Evolutionary conservation across 208 protist species (phyloP).

Genomic region (Leishmania braziliensis): DNA sequence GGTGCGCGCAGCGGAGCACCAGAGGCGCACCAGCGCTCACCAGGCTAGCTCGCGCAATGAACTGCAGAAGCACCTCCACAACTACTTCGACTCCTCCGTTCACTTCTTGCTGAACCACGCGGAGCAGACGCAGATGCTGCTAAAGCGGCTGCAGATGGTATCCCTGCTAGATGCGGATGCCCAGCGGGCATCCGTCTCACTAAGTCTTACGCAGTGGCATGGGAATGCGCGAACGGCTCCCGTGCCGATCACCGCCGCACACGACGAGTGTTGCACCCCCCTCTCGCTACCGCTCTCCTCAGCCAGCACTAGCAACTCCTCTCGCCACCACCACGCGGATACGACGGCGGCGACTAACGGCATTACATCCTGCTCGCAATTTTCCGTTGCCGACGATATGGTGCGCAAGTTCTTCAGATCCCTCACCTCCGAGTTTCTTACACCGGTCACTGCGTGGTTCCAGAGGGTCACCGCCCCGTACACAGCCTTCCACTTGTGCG

Average conservation of each 20-base stretch:
- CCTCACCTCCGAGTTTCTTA: constrained; percentile 84
- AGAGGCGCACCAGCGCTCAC: constrained; percentile 25
- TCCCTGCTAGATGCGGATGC: constrained; percentile 58
- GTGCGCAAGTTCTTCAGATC: constrained; percentile 87
- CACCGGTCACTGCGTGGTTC: constrained; percentile 75
- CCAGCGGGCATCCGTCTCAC: constrained; percentile 50
- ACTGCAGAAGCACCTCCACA: constrained; percentile 48
- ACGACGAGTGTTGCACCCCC: neutral
- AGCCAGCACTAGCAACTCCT: neutral
- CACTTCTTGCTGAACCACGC: constrained; percentile 74
- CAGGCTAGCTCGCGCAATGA: constrained; percentile 32
- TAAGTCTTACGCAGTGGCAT: constrained; percentile 56
- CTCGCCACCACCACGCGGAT: neutral
- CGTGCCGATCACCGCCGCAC: constrained; percentile 5
- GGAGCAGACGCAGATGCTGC: constrained; percentile 57
- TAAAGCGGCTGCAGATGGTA: constrained; percentile 70
- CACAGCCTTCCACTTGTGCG: constrained; percentile 72
- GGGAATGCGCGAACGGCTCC: constrained; percentile 10
- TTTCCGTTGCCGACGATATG: constrained; percentile 79
- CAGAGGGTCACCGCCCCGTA: constrained; percentile 33
- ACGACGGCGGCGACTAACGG: constrained; percentile 12
- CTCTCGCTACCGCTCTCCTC: neutral
- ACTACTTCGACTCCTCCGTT: constrained; percentile 76
- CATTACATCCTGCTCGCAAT: constrained; percentile 53
- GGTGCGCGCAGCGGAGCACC: constrained; percentile 26